These are phyloP conservation scores for Alectoria sarmentosa DNA, from an alignment of 495 filamentous ascomycete genomes.

Conservation along the genomic window DNA sequence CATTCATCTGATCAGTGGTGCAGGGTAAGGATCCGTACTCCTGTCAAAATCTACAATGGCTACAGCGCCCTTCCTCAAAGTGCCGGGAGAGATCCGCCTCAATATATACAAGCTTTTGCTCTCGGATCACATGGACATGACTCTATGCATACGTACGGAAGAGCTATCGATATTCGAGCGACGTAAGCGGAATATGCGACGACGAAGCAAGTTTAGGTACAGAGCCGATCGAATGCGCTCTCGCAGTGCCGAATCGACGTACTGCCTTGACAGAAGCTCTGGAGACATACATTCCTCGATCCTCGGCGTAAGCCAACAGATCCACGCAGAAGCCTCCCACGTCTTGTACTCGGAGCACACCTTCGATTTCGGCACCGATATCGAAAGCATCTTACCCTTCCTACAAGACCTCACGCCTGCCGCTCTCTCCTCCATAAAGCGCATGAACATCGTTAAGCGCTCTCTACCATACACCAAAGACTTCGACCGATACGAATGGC, in stretches of 20 bases:
- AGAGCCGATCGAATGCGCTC: conserved; percentile 21
- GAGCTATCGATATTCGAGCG: conserved; percentile 5
- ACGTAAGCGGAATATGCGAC: conserved; percentile 8
- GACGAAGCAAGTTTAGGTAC: conserved; percentile 13
- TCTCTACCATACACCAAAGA: conserved; percentile 41
- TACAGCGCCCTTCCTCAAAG: conserved; percentile 18
- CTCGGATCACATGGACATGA: conserved; percentile 25
- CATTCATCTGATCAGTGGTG: neutral
- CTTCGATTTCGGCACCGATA: conserved; percentile 45
- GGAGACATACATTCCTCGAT: conserved; percentile 31
- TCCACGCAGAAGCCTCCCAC: conserved; percentile 41
- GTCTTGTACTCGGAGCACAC: conserved; percentile 44
- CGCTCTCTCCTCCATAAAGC: conserved; percentile 36
- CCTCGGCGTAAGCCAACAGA: conserved; percentile 38
- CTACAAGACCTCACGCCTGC: conserved; percentile 43
- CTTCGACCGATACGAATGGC: conserved; percentile 48
- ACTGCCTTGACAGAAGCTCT: conserved; percentile 8
- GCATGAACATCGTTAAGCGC: conserved; percentile 43
- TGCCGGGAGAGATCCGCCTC: conserved; percentile 38
- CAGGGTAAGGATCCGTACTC: neutral
- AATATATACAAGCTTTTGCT: conserved; percentile 38
- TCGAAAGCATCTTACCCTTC: conserved; percentile 51
- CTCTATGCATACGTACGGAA: conserved; percentile 14
- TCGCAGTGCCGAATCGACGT: conserved; percentile 18
- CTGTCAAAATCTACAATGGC: conserved; percentile 4